These are phyloP conservation scores for Pythium brachiatum DNA, from an alignment of 352 stramenopile genomes.

Conservation along the genomic window DNA sequence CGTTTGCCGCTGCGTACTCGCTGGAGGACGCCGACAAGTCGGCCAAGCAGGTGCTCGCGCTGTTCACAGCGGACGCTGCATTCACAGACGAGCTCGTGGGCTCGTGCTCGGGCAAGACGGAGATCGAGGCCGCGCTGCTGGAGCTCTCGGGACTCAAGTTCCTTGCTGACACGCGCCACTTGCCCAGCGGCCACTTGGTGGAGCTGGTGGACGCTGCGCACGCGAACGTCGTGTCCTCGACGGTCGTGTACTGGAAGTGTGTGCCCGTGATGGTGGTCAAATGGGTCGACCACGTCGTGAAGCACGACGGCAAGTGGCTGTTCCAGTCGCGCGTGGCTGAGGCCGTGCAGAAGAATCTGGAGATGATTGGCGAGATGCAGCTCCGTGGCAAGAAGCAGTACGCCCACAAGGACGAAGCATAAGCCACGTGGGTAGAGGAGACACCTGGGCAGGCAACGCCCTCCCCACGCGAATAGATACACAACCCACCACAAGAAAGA, in stretches of 20 bases:
- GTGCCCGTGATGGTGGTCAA: conserved; percentile 81
- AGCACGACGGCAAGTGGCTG: conserved; percentile 68
- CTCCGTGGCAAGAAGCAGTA: conserved; percentile 88
- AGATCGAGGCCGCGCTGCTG: conserved; percentile 71
- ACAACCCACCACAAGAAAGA: no score
- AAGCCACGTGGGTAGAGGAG: no score
- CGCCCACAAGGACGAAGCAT: conserved; percentile 50
- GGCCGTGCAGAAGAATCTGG: conserved; percentile 85
- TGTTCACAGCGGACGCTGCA: conserved; percentile 71
- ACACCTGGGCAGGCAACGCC: neutral
- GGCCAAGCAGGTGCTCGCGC: conserved; percentile 56
- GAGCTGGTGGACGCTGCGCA: conserved; percentile 50
- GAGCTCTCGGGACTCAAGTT: conserved; percentile 78
- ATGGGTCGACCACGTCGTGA: conserved; percentile 76
- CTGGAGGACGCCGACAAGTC: conserved; percentile 74
- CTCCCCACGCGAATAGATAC: neutral
- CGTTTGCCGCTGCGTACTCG: conserved; percentile 75
- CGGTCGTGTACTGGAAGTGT: conserved; percentile 85
- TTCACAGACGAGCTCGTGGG: conserved; percentile 78
- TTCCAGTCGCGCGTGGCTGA: conserved; percentile 73
- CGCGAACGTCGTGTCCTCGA: conserved; percentile 58
- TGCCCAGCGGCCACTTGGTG: conserved; percentile 80
- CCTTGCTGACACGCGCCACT: conserved; percentile 73
- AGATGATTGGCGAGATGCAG: conserved; percentile 89
- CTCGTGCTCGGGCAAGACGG: conserved; percentile 51